Evolutionary conservation across 148 eudicot species (phyloP), one percentile per base, ranked within the genome.

Genomic region (Vaccinium corymbosum): DNA sequence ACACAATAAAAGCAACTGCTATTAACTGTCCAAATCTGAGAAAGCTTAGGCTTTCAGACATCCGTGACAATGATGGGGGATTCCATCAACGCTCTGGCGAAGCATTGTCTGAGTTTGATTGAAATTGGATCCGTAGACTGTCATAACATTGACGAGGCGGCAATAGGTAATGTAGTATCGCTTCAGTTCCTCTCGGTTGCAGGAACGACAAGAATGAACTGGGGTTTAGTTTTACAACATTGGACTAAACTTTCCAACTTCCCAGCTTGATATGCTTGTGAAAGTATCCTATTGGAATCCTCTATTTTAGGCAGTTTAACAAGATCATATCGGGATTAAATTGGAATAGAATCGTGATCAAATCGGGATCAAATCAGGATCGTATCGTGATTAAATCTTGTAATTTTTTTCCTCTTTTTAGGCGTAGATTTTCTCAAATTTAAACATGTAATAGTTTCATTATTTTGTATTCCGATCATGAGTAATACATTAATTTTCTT

Each of bases 71-170:
- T 86, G 95, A 91, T 86, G 87, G 83, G 83, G 49, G 90, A 89
- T 81, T 93, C 98, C n/a, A 90, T 96, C 20, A 89, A 89, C 87
- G 89, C 95, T 46, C 86, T 96, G 76, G 91, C 92, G 46, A 85
- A 83, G 71, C 87, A 92, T 84, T 94, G 98, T 82, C 83, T 5
- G 32, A 82, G 81, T 90, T 90, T 94, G 90, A 87, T 71, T 57
- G 97, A 94, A 78, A 80, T 96, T 79, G 98, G 93, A 51, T 94
- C 93, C 77, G 84, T 96, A 52, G 97, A 96, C 85, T 97, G 98
- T 80, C 78, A 86, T 17, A 89, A 88, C 42, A 82, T 97, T 38
- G 98, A 97, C 80, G 99, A 92, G 82, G 80, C 85, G 52, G 92
- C 98, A 38, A 84, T 97, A 75, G 93, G 90, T 50, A 92, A 89